phyloP scores from a whole-genome alignment of 225 moss, liverwort and hornwort genomes.

The Polytrichum formosum region DNA sequence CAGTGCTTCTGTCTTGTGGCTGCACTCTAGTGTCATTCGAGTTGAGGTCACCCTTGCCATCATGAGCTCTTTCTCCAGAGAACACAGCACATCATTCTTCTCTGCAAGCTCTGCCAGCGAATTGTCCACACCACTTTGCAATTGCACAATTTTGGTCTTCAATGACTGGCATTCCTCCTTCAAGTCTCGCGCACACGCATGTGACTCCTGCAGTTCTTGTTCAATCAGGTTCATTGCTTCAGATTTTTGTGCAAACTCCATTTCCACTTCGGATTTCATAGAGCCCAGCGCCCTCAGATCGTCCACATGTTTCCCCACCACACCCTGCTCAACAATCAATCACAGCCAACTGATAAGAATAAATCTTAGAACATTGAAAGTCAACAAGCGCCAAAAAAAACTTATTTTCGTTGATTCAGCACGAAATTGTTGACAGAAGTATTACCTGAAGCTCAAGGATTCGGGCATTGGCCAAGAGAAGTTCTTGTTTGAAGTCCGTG shows the following conservation, averaged over 20 bases:
- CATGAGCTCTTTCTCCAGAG: constrained; percentile 24
- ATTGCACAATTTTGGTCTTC: constrained; percentile 2
- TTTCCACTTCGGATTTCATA: constrained; percentile 11
- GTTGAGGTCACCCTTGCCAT: constrained; percentile 4
- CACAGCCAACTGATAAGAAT: background rate
- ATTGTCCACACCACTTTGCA: background rate
- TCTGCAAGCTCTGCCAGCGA: constrained; percentile 20
- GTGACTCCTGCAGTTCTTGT: constrained; percentile 13
- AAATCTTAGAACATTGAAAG: too few relatives aligned
- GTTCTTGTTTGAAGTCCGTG: constrained; percentile 27
- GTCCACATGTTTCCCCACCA: constrained; percentile 12
- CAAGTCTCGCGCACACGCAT: background rate
- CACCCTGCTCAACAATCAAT: constrained; percentile 14
- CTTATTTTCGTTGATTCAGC: too few relatives aligned
- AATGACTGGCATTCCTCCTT: constrained; percentile 8
- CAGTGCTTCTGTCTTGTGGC: constrained; percentile 12
- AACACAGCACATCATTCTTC: constrained; percentile 12
- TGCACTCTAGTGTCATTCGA: constrained; percentile 25
- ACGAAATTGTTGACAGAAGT: background rate
- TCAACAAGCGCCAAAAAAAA: too few relatives aligned
- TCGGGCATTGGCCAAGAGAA: constrained; percentile 21
- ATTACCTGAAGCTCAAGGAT: constrained; percentile 37
- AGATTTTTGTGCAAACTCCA: constrained; percentile 14
- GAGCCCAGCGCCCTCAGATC: constrained; percentile 21
- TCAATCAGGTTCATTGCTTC: constrained; percentile 19